Evolutionary conservation across 2,329 filamentous ascomycete genomes (phyloP), one percentile per base, ranked within the genome.

Genomic region (Botryotinia calthae): DNA sequence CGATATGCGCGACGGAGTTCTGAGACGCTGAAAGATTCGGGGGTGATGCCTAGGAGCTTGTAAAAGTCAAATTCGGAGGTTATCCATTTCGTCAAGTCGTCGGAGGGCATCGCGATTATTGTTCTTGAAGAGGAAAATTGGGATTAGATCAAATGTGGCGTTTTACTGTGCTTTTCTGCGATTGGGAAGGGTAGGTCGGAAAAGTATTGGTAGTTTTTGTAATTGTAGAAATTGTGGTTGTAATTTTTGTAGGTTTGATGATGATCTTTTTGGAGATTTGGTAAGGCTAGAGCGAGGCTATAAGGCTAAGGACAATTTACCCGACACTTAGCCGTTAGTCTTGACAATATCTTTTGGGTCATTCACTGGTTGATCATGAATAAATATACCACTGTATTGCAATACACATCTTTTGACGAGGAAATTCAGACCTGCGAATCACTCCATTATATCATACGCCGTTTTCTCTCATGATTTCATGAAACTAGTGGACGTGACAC

Each of bases 1-100:
- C 94, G 89, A 86, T 95, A 98, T 62, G 93, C 94, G 77, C 80
- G 79, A 46, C 79, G 78, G 10, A 80, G 74, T 74, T 80, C 79
- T 10, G 79, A 78, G 54, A 74, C 74, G 0, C 76, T 76, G 73
- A 73, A 78, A 28, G 74, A 74, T 68, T 78, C 76, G 71, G 78
- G 74, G 4, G 75, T 74, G 18, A 80, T 72, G n/a, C 79, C 79
- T 10, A 81, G 76, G 4, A 80, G 76, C 20, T 77, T 72, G 69
- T 81, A 81, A 74, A 81, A 81, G 61, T 81, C 80, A 12, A 80
- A 75, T 31, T 80, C 79, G 72, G 78, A 80, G 61, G 78, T 78
- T 10, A 76, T 74, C 77, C 79, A 80, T 76, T 80, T 79, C 37
- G 77, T 54, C 4, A 81, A 75, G 51, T 81, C 80, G 65, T 77